These are phyloP conservation scores for Solanum pinnatisectum DNA, from an alignment of 257 asterid genomes.

Conservation along the genomic window DNA sequence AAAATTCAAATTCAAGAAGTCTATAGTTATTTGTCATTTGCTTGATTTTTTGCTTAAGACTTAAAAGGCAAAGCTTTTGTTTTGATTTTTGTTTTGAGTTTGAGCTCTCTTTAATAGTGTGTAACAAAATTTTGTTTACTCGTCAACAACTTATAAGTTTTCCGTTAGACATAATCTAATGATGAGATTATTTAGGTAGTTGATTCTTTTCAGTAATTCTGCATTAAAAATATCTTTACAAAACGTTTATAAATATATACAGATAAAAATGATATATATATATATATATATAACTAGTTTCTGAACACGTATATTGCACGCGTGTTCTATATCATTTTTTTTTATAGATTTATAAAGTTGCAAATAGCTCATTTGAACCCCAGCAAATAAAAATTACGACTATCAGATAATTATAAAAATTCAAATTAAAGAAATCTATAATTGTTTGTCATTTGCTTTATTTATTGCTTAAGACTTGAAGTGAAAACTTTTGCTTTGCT, in stretches of 20 bases:
- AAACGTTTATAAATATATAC: neutral
- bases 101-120: neutral
- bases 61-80: neutral
- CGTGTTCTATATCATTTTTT: too few relatives aligned
- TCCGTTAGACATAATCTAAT: neutral
- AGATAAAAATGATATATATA: neutral
- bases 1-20: too few relatives aligned
- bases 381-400: too few relatives aligned
- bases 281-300: too few relatives aligned
- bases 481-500: neutral
- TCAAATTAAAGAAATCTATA: too few relatives aligned
- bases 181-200: neutral
- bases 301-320: too few relatives aligned
- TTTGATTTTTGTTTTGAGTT: neutral
- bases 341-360: too few relatives aligned
- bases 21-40: neutral
- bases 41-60: neutral
- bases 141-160: neutral
- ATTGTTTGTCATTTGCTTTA: neutral
- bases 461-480: too few relatives aligned
- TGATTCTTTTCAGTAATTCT: neutral
- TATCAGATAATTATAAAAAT: too few relatives aligned
- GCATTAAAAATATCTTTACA: neutral
- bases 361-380: too few relatives aligned
- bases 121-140: neutral